Base-by-base conservation (phyloP, 176 grass and related monocot genomes). In the Avena atlantica region DNA sequence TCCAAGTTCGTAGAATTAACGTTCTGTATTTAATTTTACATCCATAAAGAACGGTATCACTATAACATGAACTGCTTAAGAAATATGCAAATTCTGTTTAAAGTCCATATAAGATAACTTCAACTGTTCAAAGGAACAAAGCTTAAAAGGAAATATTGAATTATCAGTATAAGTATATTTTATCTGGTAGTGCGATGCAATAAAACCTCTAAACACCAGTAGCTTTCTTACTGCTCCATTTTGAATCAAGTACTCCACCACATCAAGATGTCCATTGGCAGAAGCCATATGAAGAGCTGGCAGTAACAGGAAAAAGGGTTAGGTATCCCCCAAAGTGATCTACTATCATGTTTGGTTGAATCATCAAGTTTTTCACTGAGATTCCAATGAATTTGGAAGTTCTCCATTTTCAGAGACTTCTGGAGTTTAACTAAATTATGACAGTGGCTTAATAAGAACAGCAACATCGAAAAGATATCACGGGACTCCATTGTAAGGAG, bases 221-320 rank as follows among this genome's bases (percentile, higher is more conserved):
- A 83, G 57, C 13, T 59, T 77, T 74, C 87, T 90, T 92, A 99
- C 94, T 24, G 74, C 94, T 87, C 92, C 91, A 89, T 99, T 99
- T 59, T 76, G 81, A 83, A 99, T 89, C 84, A 99, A 78, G 90
- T 96, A 99, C n/a, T 99, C 90, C 70, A 96, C 92, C 29, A 99
- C 90, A 87, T 89, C 80, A 49, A 94, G 87, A 85, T 96, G 97
- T 0, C 97, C 97, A 94, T 99, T 99, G 84, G 94, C 94, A 86
- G 89, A 58, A 37, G 97, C 94, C 94, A 99, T 96, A 87, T 96
- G 97, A 90, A 99, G 97, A 74, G 92, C 94, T 99, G 77, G 82
- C 15, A 69, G 10, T 74, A 82, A 85, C n/a, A 48, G 15, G 20
- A 49, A 89, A 74, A 74, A 78, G 2, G 25, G 69, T 87, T 27